Evolutionary conservation across 441 rosid species (phyloP), one percentile per base, ranked within the genome.

Genomic region (Mallotus repandus): DNA sequence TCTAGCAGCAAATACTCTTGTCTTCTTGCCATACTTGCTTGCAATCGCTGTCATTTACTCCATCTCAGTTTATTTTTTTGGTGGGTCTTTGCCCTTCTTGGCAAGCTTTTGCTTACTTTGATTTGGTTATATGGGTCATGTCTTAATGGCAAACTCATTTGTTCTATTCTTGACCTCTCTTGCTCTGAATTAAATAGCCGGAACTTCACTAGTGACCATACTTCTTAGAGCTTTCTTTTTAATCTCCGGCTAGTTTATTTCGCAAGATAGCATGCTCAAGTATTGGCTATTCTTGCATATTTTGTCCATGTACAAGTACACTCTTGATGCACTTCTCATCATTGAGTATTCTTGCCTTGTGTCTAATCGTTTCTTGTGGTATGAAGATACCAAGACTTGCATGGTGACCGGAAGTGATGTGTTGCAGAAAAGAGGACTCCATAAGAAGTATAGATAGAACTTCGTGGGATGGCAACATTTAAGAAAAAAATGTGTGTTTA

Each of bases 281-380:
- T 94, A 88, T 63, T 94, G 98, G 97, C 86, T 90, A 1, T 90
- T 92, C 84, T n/a, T n/a, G 98, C 89, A 94, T 76, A 90, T 86
- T 78, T 66, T 94, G 62, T 94, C 98, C 2, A 90, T 94, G 97
- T 94, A 92, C 74, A 92, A 90, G 70, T 94, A 94, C 60, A 94
- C 95, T 0, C 89, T 94, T 10, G 98, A 94, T 11, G 94, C 91
- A 0, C 84, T 94, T 7, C 89, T 92, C 38, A 85, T 92, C 76
- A 94, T 92, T 57, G 98, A 94, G 89, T 92, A 90, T 79, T 86
- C 95, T 10, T 94, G 98, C 78, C 91, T 88, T 32, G 82, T 74
- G 18, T 79, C 83, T 1, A 87, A 71, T 85, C 92, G 98, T 74
- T 81, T 94, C 63, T n/a, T 90, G 22, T 89, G 98, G 97, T 88